Percentiles rank a stretch among this genome's conserved stretches.
Evolutionary conservation across 164 flowering plant species (phyloP).

Genomic region (Dillenia suffruticosa): DNA sequence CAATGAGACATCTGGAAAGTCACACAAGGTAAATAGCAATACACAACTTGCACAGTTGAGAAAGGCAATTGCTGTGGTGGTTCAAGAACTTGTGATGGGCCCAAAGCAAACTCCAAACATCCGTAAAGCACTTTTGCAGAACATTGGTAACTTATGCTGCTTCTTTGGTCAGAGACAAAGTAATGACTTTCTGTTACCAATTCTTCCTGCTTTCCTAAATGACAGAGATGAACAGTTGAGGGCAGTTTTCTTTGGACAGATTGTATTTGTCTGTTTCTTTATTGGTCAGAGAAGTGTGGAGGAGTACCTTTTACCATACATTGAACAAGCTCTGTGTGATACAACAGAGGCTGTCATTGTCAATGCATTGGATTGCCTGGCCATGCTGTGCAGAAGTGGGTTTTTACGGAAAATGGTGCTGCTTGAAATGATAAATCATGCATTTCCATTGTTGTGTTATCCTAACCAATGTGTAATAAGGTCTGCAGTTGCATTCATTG

Average conservation of each 20-base stretch:
- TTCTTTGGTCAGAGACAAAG: conserved; percentile 96
- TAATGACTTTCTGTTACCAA: conserved; percentile 86
- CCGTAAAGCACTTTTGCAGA: conserved; percentile 88
- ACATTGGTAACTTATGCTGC: conserved; percentile 79
- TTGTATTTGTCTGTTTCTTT: conserved; percentile 89
- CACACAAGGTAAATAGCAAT: conserved; percentile 40
- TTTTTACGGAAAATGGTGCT: conserved; percentile 76
- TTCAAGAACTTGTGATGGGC: conserved; percentile 98
- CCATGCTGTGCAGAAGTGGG: conserved; percentile 67
- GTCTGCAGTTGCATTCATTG: conserved; percentile 72
- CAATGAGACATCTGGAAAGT: conserved; percentile 35
- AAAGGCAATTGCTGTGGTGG: conserved; percentile 82
- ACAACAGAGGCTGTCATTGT: conserved; percentile 82
- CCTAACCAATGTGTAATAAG: conserved; percentile 96
- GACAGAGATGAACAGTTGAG: conserved; percentile 92
- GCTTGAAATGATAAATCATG: conserved; percentile 85
- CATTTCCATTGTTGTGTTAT: conserved; percentile 76
- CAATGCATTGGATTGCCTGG: conserved; percentile 86
- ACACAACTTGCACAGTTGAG: conserved; percentile 74
- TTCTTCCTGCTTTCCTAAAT: conserved; percentile 95
- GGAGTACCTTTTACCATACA: conserved; percentile 94
- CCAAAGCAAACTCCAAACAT: conserved; percentile 95
- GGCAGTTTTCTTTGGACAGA: conserved; percentile 80
- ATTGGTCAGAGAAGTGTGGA: conserved; percentile 98
- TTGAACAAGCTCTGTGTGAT: conserved; percentile 94